phyloP scores from a whole-genome alignment of 139 green algal genomes.

The Haematococcus lacustris region DNA sequence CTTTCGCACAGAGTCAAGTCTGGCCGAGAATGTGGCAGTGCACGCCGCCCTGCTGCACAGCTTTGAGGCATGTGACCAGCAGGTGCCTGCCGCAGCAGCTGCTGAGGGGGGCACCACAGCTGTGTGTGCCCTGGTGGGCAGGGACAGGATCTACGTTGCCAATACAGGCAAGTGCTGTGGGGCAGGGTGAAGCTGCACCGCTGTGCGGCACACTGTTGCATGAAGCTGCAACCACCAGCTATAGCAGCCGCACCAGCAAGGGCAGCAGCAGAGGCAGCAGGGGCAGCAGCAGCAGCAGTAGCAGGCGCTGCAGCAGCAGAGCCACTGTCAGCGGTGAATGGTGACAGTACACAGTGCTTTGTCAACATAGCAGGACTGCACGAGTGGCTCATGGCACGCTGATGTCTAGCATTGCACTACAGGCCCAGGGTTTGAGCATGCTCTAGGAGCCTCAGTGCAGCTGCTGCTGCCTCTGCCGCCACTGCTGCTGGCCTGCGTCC shows the following conservation, averaged over 20 bases:
- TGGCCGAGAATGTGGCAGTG: background rate
- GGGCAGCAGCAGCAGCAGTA: no score
- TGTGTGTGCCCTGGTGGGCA: conserved; percentile 30
- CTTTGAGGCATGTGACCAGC: background rate
- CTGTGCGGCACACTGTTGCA: no score
- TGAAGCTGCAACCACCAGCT: no score
- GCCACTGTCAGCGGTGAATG: no score
- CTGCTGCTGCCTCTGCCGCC: background rate
- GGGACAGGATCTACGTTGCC: conserved; percentile 15
- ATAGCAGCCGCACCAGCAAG: no score
- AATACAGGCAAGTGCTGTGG: conserved; percentile 26
- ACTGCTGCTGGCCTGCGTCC: background rate
- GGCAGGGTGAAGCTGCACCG: background rate
- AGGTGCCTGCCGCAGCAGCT: conserved; percentile 17
- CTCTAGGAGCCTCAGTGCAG: background rate
- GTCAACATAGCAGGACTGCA: no score
- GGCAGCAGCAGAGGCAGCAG: no score
- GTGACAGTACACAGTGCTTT: no score
- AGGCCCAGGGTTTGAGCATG: background rate
- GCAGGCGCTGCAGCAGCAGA: no score
- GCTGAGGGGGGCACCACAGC: conserved; percentile 59
- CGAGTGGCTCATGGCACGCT: background rate
- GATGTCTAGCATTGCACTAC: background rate
- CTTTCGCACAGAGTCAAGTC: background rate
- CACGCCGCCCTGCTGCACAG: background rate